Base-by-base conservation (phyloP, 305 asterid species). In the Plantago lanceolata region DNA sequence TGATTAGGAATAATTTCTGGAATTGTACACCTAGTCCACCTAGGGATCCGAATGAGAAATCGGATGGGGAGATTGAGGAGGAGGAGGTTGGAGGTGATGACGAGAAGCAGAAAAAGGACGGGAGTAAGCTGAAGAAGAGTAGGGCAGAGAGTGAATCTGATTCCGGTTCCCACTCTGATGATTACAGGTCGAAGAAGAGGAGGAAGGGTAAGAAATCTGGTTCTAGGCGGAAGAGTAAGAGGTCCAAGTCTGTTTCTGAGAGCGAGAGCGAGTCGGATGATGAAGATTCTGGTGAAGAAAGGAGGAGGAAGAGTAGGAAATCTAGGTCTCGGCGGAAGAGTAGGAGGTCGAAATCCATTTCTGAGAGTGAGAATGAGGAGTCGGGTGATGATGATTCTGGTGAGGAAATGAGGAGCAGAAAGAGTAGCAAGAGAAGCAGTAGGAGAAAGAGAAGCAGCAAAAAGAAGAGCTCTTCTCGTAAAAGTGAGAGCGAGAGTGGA, bases 21-120 rank as follows among this genome's bases (percentile, higher is more conserved):
- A 82, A 73, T 47, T 82, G 86, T 66, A 90, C 99, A 2, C 99
- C 99, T 57, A 93, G 99, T 66, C 99, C 99, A 33, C 93, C 94
- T 64, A 84, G 99, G 85, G 81, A 53, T 74, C 84, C 85, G 5
- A 69, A 76, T 64, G 85, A 73, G 3, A 76, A 77, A 8, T 83
- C 84, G 31, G 86, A 76, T 60, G 80, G 61, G 18, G 82, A 78
- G 57, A 13, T 71, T 6, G 87, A 76, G 45, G 90, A 83, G 29
- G 82, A 75, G 59, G 31, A 70, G n/a, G 80, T 35, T 12, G 79
- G 17, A n/a, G 84, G 65, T 63, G 81, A 64, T 3, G 81, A 74
- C 13, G 15, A 40, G 19, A 76, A 74, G 31, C 71, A 59, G 52
- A 52, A 50, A 40, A 40, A 40, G 45, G 45, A 12, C 16, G 45